These are phyloP conservation scores for Fennellomyces sp. DNA, from an alignment of 371 early-diverging fungal genomes.

Conservation along the genomic window DNA sequence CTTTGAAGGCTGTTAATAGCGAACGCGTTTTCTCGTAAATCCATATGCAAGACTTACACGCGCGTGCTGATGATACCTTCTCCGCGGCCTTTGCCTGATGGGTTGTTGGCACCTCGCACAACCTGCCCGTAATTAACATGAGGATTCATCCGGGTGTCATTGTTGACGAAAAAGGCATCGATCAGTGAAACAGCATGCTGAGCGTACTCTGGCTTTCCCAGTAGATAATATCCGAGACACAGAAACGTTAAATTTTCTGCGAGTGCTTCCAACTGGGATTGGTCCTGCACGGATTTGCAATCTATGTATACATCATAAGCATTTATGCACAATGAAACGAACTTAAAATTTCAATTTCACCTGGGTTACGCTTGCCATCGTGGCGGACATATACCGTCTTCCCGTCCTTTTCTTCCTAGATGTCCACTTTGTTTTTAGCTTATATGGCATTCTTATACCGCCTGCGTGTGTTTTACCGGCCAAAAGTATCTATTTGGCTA, in stretches of 20 bases:
- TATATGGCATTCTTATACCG: slow-evolving; percentile 6
- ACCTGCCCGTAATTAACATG: slow-evolving; percentile 44
- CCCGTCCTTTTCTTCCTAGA: background rate
- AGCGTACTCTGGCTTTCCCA: slow-evolving; percentile 32
- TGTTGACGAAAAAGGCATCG: slow-evolving; percentile 34
- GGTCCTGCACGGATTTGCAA: slow-evolving; percentile 28
- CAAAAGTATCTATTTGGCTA: slow-evolving; percentile 36
- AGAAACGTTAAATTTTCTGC: slow-evolving; percentile 35
- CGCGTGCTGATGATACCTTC: slow-evolving; percentile 45
- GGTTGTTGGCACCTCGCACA: slow-evolving; percentile 35
- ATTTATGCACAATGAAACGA: background rate
- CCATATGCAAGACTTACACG: slow-evolving; percentile 19
- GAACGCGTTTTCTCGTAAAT: background rate
- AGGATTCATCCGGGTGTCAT: slow-evolving; percentile 42
- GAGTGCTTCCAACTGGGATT: slow-evolving; percentile 36
- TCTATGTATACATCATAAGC: no score
- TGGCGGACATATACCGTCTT: slow-evolving; percentile 29
- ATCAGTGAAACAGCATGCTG: slow-evolving; percentile 31
- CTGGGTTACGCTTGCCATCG: slow-evolving; percentile 49
- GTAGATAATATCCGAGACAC: slow-evolving; percentile 31
- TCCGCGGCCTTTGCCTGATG: slow-evolving; percentile 27
- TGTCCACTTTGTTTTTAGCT: background rate
- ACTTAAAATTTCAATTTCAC: slow-evolving; percentile 10
- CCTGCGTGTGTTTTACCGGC: slow-evolving; percentile 29
- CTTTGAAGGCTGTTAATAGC: slow-evolving; percentile 12